Conservation (phyloP, 805 yeast genomes). For the Nakazawaea holstii region DNA sequence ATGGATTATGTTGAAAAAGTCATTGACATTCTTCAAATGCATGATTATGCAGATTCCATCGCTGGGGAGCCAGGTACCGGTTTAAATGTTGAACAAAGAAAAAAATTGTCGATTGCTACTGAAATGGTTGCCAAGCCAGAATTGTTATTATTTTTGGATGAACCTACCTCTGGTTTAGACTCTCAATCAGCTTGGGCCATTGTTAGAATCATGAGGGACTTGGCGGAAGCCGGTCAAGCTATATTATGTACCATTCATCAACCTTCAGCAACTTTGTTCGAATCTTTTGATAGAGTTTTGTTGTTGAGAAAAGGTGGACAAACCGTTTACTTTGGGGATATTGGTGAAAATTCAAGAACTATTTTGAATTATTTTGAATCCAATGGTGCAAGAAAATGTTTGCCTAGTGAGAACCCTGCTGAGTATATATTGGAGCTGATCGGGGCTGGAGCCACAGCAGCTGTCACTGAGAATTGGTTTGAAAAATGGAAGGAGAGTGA, state of each 20-base stretch:
- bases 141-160: constrained; percentile 41
- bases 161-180: constrained; percentile 50
- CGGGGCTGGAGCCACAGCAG: constrained; percentile 40
- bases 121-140: constrained; percentile 43
- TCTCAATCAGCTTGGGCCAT: constrained; percentile 50
- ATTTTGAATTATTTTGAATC: constrained; percentile 30
- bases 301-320: constrained; percentile 45
- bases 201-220: constrained; percentile 35
- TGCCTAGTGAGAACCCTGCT: constrained; percentile 33
- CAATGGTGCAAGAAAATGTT: constrained; percentile 36
- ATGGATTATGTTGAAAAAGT: constrained; percentile 37
- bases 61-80: constrained; percentile 35
- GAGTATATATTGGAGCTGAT: constrained; percentile 41
- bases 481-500: constrained; percentile 23
- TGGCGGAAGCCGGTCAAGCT: constrained; percentile 45
- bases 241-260: constrained; percentile 54
- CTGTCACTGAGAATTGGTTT: constrained; percentile 28
- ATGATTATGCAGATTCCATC: constrained; percentile 39
- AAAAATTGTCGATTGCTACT: constrained; percentile 39
- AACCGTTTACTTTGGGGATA: constrained; percentile 37
- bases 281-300: constrained; percentile 41
- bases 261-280: constrained; percentile 45
- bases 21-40: constrained; percentile 37
- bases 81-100: constrained; percentile 35
- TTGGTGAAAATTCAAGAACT: constrained; percentile 29